These are phyloP conservation scores for Capronia coronata DNA, from an alignment of 2,329 filamentous ascomycete genomes.

Conservation along the genomic window DNA sequence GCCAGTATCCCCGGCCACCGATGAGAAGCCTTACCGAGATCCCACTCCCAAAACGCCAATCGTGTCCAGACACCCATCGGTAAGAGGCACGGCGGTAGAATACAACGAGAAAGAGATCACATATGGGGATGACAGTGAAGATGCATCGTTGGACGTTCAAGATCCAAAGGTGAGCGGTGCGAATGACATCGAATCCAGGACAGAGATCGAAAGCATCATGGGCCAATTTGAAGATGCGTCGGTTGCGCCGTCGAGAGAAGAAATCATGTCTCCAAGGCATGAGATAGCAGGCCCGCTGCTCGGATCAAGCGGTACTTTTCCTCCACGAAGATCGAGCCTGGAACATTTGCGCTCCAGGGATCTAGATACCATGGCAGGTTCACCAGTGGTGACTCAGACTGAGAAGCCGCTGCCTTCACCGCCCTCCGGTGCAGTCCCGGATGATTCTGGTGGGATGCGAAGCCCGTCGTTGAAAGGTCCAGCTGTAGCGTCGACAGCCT, in stretches of 20 bases:
- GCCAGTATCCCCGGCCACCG: slow-evolving; percentile 38
- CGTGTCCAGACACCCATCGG: slow-evolving; percentile 37
- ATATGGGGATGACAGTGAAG: slow-evolving; percentile 36
- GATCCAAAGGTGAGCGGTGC: slow-evolving; percentile 38
- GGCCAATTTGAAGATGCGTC: slow-evolving; percentile 79
- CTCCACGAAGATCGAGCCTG: slow-evolving; percentile 78
- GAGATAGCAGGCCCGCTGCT: slow-evolving; percentile 76
- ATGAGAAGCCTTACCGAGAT: slow-evolving; percentile 48
- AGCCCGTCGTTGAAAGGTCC: slow-evolving; percentile 30
- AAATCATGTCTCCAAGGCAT: slow-evolving; percentile 85
- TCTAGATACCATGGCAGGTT: slow-evolving; percentile 30
- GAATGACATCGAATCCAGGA: slow-evolving; percentile 55
- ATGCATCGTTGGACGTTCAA: slow-evolving; percentile 51
- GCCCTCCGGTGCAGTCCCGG: slow-evolving; percentile 29
- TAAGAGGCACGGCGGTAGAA: slow-evolving; percentile 11
- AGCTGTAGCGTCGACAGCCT: slow-evolving; percentile 7
- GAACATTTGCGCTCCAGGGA: slow-evolving; percentile 55
- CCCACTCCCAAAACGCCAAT: slow-evolving; percentile 43
- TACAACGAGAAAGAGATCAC: slow-evolving; percentile 27
- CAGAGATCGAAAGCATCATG: slow-evolving; percentile 97
- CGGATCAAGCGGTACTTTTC: slow-evolving; percentile 60
- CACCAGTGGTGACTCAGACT: slow-evolving; percentile 18
- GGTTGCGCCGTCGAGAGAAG: slow-evolving; percentile 64
- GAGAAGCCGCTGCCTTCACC: slow-evolving; percentile 28
- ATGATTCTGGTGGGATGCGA: slow-evolving; percentile 25